Percentiles rank a stretch among this genome's conserved stretches.
Conservation (phyloP, 371 early-diverging fungal species). For the Lichtheimia ramosa region DNA sequence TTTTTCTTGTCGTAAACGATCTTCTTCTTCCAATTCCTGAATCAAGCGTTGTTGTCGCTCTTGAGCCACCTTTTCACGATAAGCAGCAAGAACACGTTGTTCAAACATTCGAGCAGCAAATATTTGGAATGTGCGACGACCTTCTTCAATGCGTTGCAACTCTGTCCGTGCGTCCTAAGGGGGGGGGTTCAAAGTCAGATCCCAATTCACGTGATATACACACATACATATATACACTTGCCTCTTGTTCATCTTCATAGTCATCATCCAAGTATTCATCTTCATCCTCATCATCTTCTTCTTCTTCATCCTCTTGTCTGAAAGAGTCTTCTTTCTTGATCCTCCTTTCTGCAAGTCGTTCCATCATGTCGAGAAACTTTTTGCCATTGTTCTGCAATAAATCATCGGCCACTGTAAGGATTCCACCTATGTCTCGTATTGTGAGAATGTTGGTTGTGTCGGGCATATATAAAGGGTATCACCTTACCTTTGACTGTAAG, state of each 20-base stretch:
- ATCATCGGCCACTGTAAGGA: constrained; percentile 84
- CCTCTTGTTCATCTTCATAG: constrained; percentile 36
- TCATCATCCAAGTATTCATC: constrained; percentile 55
- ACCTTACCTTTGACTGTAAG: constrained; percentile 67
- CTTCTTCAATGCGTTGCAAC: constrained; percentile 86
- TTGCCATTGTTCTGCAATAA: constrained; percentile 86
- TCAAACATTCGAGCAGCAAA: constrained; percentile 94
- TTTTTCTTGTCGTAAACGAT: constrained; percentile 64
- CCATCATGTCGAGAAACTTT: constrained; percentile 92
- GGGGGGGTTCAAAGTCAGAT: neutral
- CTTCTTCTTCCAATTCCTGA: constrained; percentile 77
- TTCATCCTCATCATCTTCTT: constrained; percentile 54
- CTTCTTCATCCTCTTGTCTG: constrained; percentile 28
- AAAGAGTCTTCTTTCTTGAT: constrained; percentile 72
- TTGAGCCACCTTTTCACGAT: constrained; percentile 84
- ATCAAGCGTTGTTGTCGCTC: constrained; percentile 79
- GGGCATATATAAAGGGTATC: too few species aligned
- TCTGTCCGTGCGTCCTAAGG: constrained; percentile 69
- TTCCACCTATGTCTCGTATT: constrained; percentile 46
- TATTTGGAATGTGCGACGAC: constrained; percentile 89
- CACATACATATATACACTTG: constrained; percentile 3
- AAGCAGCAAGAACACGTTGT: constrained; percentile 85
- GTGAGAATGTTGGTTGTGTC: neutral
- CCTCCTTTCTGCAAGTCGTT: constrained; percentile 84
- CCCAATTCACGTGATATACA: neutral